Base-by-base conservation (phyloP, 495 filamentous ascomycete genomes). In the Penicillium cataractarum region DNA sequence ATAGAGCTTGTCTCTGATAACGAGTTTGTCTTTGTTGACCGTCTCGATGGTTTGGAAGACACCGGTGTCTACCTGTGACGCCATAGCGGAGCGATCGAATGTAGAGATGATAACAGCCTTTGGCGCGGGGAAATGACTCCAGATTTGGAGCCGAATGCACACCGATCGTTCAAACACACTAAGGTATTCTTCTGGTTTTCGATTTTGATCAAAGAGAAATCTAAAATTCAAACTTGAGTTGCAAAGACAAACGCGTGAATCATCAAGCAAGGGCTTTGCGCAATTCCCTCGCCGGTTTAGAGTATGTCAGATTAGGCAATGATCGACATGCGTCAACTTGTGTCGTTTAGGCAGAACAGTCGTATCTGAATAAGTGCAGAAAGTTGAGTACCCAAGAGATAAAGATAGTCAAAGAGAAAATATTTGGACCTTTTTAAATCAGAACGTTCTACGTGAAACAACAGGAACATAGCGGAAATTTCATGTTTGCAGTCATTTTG, bases 251-350 rank as follows among this genome's bases (percentile, higher is more conserved):
- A 44, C 7, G 8, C 2, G 19, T 21, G n/a, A 22, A 21, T n/a
- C n/a, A n/a, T n/a, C n/a, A 22, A 44, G 19, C 40, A 44, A 44
- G 40, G 9, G 39, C 39, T 42, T 40, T 6, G 37, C 19, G 6
- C 17, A 19, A n/a, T 42, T 42, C 17, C 12, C n/a, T 10, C 19
- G 13, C n/a, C 26, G 6, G 26, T 51, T 51, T 29, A 5, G 29
- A n/a, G 3, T 19, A 17, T 29, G 49, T 31, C 49, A n/a, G 31
- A 51, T 31, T 13, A 17, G 49, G 49, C 17, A 51, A 31, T 51
- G 49, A 51, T 51, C 49, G 49, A 31, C 49, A 13, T 31, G 49
- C 49, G n/a, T 51, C 48, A 44, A 44, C 6, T 21, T n/a, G 40
- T 19, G 40, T 7, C n/a, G n/a, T 40, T 6, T 44, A 22, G 40